Base-by-base conservation (phyloP, 768 basidiomycete species). In the Serendipita vermifera region DNA sequence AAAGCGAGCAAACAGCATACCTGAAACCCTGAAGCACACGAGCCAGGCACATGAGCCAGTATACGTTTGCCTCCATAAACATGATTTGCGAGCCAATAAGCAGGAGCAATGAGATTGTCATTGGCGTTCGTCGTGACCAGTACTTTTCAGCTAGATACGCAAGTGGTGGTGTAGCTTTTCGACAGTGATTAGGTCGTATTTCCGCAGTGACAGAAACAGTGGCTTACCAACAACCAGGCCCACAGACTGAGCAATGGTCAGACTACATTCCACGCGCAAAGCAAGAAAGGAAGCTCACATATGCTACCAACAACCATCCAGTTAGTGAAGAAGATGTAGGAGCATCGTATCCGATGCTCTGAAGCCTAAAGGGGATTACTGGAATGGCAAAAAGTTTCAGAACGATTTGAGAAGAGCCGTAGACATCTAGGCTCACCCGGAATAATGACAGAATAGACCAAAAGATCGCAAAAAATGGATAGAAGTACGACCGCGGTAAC, bases 271-370 rank as follows among this genome's bases (percentile, higher is more conserved):
- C 55, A 57, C 11, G 56, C 40, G 36, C 14, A 5, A 46, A 9
- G 26, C 15, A 6, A 7, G 57, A 5, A 55, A 35, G 4, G 17
- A 55, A 17, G 70, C 77, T 51, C 59, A 80, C 81, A 59, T 74
- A 82, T 58, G 77, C 73, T 60, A 76, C 80, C 14, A 82, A 68
- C 2, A 83, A 67, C 80, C 80, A 83, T 29, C 81, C 80, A 0
- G 77, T 72, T 29, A 73, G 71, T 2, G 72, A 69, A 32, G 79
- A 80, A 22, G 79, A n/a, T n/a, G n/a, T n/a, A n/a, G n/a, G 72
- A 9, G 67, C 55, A 5, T 64, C 62, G 57, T 77, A 77, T 0
- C 71, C 66, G 43, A 82, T 70, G 3, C 57, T 64, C 61, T 80
- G 74, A 22, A 83, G 73, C 32, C 78, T 80, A 62, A 82, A 82